A percentile compares a stretch with the other conserved stretches of the same genome.
Conservation (phyloP, 202 grass and related monocot species). For the Sporobolus alterniflorus region DNA sequence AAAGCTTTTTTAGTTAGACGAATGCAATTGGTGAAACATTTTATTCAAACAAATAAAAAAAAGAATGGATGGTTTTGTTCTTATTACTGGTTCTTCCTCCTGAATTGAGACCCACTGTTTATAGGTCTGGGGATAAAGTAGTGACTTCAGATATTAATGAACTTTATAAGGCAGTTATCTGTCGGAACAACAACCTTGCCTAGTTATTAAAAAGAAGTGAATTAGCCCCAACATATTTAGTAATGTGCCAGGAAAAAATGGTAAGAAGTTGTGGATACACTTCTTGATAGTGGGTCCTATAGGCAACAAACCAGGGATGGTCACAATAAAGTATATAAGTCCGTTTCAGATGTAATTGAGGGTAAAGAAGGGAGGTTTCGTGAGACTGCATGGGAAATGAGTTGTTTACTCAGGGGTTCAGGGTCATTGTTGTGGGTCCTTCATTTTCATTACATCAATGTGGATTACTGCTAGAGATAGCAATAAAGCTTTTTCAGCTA, state of each 20-base stretch:
- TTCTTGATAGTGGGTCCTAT: too few species aligned
- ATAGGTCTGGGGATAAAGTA: neutral
- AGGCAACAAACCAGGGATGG: neutral
- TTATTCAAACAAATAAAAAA: too few species aligned
- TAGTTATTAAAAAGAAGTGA: too few species aligned
- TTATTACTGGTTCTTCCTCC: neutral
- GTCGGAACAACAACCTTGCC: neutral
- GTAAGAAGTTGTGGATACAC: too few species aligned
- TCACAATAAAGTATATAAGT: conserved; percentile 4
- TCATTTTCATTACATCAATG: too few species aligned
- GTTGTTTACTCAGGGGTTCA: neutral
- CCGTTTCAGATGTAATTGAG: neutral
- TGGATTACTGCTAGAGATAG: too few species aligned
- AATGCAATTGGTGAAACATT: too few species aligned
- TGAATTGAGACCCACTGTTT: neutral
- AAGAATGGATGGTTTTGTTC: too few species aligned
- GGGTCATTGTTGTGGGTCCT: neutral
- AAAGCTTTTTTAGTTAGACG: too few species aligned
- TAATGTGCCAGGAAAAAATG: neutral
- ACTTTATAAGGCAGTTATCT: too few species aligned
- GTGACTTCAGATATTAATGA: neutral
- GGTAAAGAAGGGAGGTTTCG: neutral
- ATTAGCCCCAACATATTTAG: neutral
- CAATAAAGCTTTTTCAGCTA: neutral
- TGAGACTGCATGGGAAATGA: neutral